Base-by-base conservation (phyloP, 1,139 yeast genomes). In the Lodderomyces beijingensis region DNA sequence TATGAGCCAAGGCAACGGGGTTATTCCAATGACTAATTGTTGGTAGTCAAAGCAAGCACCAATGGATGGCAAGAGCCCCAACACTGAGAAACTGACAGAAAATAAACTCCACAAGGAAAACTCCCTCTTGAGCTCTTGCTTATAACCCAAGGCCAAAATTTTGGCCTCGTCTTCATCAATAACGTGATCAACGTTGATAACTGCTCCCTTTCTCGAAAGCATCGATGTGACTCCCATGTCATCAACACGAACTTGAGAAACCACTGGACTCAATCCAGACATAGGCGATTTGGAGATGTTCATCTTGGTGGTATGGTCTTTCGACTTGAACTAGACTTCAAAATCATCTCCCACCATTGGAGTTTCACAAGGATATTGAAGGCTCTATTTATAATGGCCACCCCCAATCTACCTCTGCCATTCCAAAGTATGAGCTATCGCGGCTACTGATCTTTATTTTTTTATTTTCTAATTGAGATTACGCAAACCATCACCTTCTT, bases 61-160 rank as follows among this genome's bases (percentile, higher is more conserved):
- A 42, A 81, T 75, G 8, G 87, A 79, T 2, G 91, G 89, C 35
- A 82, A 64, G 36, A 82, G 62, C 5, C 88, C 85, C 49, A 82
- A 65, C 34, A 82, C 85, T 10, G 85, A 75, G 56, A 82, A 82
- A 10, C 87, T 79, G 17, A 80, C 85, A 26, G 80, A 76, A 40
- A 81, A 73, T 1, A 81, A 71, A 4, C 84, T 68, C 62, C 77
- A 70, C 16, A 77, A 51, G 4, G 77, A 68, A 42, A 79, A 77
- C 44, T 82, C 86, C 52, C 91, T 74, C 48, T 75, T 75, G 53
- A 82, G 77, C 49, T 82, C 89, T 44, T 77, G 85, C 49, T 78
- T 78, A 51, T 82, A 82, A 27, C 91, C 91, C 46, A 81, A 64
- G 12, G 82, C 80, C 46, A 75, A 52, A 31, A 76, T 73, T 53